Base-by-base conservation (phyloP, 1,139 yeast species). In the Blastobotrys aristatus region DNA sequence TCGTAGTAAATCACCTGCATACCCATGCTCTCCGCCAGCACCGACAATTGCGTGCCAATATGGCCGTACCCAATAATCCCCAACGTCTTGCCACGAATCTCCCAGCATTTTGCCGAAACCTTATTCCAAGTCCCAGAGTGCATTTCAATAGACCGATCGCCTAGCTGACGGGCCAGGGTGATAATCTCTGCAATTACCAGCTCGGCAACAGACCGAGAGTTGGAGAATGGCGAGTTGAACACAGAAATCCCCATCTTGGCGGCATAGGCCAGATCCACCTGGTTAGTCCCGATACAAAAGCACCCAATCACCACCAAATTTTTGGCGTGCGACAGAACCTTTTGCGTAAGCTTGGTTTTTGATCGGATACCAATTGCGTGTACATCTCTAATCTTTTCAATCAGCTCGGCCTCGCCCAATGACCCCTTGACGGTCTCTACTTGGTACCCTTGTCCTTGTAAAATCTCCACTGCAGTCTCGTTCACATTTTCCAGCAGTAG, bases 281-380 rank as follows among this genome's bases (percentile, higher is more conserved):
- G 99, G 73, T 92, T 92, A 50, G 98, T 94, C 63, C 99, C 99
- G 62, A 92, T 92, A 76, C 99, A 92, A 84, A 92, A 92, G 74
- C 99, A 92, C 50, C 99, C 99, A 69, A 94, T 75, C 39, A 80
- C 90, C 30, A 87, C 88, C 69, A 92, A 76, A 72, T 92, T 87
- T 66, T 82, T 84, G 48, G 98, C 98, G 59, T 85, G 87, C 56
- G 79, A 76, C 61, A 92, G 75, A 33, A 92, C 79, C 53, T 80
- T 82, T 59, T 79, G 84, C 34, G 92, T 87, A 63, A 92, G 76
- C 68, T 82, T 85, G 49, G 98, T 92, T 74, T 94, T 92, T 53
- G 97, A 90, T 74, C 99, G 86, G 64, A 92, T 90, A 71, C 99
- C 98, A 65, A 92, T 82, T 53, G 96, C 98, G 66, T 92, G 97